Evolutionary conservation across 176 grass and related monocot species (phyloP).

Genomic region (Elymus sibiricus): DNA sequence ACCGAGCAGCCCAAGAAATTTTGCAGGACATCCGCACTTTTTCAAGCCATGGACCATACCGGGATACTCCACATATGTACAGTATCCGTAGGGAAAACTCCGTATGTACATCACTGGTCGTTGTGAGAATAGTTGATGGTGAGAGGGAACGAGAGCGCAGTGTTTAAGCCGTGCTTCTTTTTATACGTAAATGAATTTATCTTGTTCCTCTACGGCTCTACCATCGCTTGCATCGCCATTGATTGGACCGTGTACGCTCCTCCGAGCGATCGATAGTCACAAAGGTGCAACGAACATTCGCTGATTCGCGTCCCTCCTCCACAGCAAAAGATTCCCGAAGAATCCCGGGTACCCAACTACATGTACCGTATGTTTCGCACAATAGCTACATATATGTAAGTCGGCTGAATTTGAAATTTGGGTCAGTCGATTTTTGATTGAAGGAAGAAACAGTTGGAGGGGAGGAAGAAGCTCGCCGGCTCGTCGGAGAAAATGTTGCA

Average conservation of each 20-base stretch:
- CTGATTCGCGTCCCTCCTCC: neutral
- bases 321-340: neutral
- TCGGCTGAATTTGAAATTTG: too few relatives aligned
- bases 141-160: neutral
- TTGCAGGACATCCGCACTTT: neutral
- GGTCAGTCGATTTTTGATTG: too few relatives aligned
- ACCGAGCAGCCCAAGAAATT: conserved; percentile 12
- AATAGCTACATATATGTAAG: too few relatives aligned
- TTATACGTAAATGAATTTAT: too few relatives aligned
- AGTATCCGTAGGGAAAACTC: neutral
- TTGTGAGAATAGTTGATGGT: neutral
- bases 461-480: too few relatives aligned
- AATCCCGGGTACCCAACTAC: neutral
- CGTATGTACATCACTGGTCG: neutral
- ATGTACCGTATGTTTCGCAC: too few relatives aligned
- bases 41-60: neutral
- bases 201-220: too few relatives aligned
- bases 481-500: too few relatives aligned
- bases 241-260: neutral
- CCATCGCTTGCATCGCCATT: conserved; percentile 13
- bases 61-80: neutral
- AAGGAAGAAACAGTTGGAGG: too few relatives aligned
- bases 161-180: neutral
- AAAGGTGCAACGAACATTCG: neutral
- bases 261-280: neutral